A percentile compares a stretch with the other conserved stretches of the same genome.
Evolutionary conservation across 805 yeast genomes (phyloP).

Genomic region (Kluyveromyces wickerhamii): DNA sequence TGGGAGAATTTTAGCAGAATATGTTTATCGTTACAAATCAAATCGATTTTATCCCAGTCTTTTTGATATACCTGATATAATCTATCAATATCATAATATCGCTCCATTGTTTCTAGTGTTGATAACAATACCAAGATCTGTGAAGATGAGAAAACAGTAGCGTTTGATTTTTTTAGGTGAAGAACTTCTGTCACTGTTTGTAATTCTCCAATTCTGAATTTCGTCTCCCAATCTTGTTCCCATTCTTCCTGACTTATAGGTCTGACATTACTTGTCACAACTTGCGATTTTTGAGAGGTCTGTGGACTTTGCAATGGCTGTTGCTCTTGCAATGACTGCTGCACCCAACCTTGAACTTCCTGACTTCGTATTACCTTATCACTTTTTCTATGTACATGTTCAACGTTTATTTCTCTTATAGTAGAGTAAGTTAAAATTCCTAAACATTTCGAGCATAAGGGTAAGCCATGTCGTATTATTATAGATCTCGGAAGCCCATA

Average conservation of each 20-base stretch:
- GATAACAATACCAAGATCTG: constrained; percentile 15
- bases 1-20: constrained; percentile 11
- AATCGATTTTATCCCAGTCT: constrained; percentile 7
- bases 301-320: constrained; percentile 6
- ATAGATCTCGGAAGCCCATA: background rate
- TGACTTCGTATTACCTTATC: constrained; percentile 8
- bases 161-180: constrained; percentile 6
- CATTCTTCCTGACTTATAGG: constrained; percentile 4
- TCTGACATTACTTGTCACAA: too few species aligned
- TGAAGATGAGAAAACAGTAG: constrained; percentile 11
- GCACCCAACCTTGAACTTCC: constrained; percentile 15
- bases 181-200: constrained; percentile 9
- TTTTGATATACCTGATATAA: constrained; percentile 12
- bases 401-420: constrained; percentile 1
- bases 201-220: constrained; percentile 13
- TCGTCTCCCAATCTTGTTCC: constrained; percentile 12
- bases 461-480: constrained; percentile 1
- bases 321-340: constrained; percentile 10
- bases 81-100: constrained; percentile 18
- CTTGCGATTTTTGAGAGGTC: background rate
- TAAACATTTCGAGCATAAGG: background rate
- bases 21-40: constrained; percentile 1
- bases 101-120: constrained; percentile 9
- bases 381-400: background rate
- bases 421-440: background rate